A percentile compares a stretch with the other conserved stretches of the same genome.
Conservation (phyloP, 129 eudicot species). For the Kitagawia praeruptora region DNA sequence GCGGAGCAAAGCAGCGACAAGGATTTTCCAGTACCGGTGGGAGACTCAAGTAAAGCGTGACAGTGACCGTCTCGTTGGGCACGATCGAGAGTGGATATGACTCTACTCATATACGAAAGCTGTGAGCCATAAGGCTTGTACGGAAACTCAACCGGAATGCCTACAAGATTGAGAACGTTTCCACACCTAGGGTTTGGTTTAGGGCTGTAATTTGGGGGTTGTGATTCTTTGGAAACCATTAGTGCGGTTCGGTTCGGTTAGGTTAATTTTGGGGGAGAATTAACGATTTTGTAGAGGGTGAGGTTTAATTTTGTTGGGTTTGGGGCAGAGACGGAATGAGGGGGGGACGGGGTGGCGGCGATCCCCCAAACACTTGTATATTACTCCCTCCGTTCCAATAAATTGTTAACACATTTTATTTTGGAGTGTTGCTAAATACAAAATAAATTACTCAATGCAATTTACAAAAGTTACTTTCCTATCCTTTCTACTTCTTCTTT, state of each 20-base stretch:
- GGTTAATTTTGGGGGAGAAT: not conserved
- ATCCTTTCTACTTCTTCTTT: no score
- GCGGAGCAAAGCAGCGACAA: conserved; percentile 81
- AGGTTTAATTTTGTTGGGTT: not conserved
- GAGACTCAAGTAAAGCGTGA: conserved; percentile 89
- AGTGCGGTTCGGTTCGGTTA: not conserved
- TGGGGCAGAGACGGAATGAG: no score
- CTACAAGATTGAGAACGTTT: conserved; percentile 53
- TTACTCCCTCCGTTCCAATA: no score
- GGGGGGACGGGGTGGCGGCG: no score
- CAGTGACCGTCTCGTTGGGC: conserved; percentile 72
- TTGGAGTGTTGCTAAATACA: no score
- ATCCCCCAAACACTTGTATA: no score
- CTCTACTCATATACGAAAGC: conserved; percentile 76
- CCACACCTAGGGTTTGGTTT: conserved; percentile 22
- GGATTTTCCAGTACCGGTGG: conserved; percentile 94
- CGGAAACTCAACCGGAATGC: conserved; percentile 78
- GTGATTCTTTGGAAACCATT: conserved; percentile 19
- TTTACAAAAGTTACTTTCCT: no score
- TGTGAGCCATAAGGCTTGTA: conserved; percentile 84
- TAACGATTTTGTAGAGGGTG: not conserved
- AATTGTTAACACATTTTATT: no score
- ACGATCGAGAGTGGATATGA: conserved; percentile 74
- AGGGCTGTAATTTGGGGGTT: conserved; percentile 16
- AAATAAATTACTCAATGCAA: no score